phyloP scores from a whole-genome alignment of 768 basidiomycete genomes.

The Fibroporia radiculosa region DNA sequence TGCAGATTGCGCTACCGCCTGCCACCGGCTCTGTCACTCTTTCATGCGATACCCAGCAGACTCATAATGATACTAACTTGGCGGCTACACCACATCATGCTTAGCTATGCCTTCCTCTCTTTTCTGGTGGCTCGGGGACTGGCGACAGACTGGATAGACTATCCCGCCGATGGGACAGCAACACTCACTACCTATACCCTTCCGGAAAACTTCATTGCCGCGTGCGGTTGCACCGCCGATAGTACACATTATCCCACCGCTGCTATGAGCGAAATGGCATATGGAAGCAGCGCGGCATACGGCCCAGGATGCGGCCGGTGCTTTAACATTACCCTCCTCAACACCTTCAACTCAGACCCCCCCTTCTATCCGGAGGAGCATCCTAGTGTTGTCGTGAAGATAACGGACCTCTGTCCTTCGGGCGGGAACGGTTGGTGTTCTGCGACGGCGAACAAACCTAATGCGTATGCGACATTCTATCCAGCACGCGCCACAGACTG shows the following conservation, averaged over 20 bases:
- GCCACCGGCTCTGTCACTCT: not conserved
- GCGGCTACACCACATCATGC: not conserved
- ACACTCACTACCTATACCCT: conserved; percentile 73
- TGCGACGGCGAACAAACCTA: conserved; percentile 52
- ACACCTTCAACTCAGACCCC: conserved; percentile 58
- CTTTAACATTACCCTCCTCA: conserved; percentile 69
- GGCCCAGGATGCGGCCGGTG: conserved; percentile 72
- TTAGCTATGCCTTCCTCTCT: not conserved
- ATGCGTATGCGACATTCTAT: conserved; percentile 39
- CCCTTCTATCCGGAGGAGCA: conserved; percentile 54
- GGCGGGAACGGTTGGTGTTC: conserved; percentile 62
- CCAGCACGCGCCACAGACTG: not conserved
- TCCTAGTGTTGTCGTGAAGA: conserved; percentile 64
- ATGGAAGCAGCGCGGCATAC: conserved; percentile 62
- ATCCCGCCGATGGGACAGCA: conserved; percentile 53
- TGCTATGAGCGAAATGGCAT: conserved; percentile 74
- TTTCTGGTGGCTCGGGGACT: not conserved
- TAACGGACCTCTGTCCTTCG: conserved; percentile 74
- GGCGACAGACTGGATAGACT: conserved; percentile 52
- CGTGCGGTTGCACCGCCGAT: conserved; percentile 66
- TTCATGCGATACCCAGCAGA: conserved; percentile 1
- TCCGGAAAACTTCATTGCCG: conserved; percentile 48
- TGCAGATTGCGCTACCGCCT: too few species aligned
- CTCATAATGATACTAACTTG: not conserved
- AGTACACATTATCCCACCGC: conserved; percentile 63